Evolutionary conservation across 768 basidiomycete species (phyloP), one percentile per base, ranked within the genome.

Genomic region (Nevesoporus exiguus): DNA sequence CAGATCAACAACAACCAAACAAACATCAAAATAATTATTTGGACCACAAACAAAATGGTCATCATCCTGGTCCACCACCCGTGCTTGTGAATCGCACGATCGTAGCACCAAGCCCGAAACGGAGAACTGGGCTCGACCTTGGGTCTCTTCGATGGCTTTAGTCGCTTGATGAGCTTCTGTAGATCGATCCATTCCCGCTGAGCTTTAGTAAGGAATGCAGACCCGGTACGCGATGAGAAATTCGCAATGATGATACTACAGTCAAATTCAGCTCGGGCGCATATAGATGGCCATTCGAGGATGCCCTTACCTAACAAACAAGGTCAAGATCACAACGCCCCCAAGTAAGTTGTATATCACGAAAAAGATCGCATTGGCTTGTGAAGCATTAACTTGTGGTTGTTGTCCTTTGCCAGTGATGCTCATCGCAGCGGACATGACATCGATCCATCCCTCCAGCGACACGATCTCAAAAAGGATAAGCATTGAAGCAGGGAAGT

Each of bases 391-490:
- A 37, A 73, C 77, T 54, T 79, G 71, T 0, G 93, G 90, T 66
- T 97, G 93, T 51, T 71, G 71, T 27, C 83, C 82, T 21, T 58
- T 66, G 5, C 87, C 90, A 1, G 81, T 85, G 58, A 97, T 88
- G 57, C 85, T 83, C 69, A 89, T 89, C 1, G 86, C 87, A 24
- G 86, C 79, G 34, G 71, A 73, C 88, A 97, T 88, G 47, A 94
- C 96, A 65, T 95, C 92, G n/a, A 90, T 81, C 96, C 95, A 98
- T 2, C 96, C 96, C 72, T 96, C 94, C 46, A 97, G 74, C 0
- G 94, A 96, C 22, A 98, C 92, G 60, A 96, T 93, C 72, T 98
- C 96, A 63, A 97, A 98, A 1, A 98, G 79, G 64, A 98, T 97
- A 49, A 98, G 79, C 37, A 98, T 75, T 0, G 92, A 88, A 4